phyloP scores from a whole-genome alignment of 2,329 filamentous ascomycete species.

The Tolypocladium sp. region DNA sequence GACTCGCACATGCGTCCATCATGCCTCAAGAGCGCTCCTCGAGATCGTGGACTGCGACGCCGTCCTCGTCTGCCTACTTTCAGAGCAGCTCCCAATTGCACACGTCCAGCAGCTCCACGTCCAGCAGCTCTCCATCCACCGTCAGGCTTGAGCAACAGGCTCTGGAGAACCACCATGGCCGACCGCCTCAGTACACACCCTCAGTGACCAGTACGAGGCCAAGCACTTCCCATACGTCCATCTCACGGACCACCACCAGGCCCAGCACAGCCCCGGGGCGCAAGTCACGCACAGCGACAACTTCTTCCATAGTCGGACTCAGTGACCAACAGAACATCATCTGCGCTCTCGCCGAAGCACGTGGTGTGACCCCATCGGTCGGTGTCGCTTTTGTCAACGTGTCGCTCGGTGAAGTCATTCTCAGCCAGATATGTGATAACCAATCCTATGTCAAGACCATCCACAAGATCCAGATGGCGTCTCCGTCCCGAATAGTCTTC shows the following conservation, averaged over 20 bases:
- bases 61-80: slow-evolving; percentile 14
- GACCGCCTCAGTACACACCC: slow-evolving; percentile 5
- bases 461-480: slow-evolving; percentile 75
- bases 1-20: not conserved
- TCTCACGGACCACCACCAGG: slow-evolving; percentile 13
- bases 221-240: slow-evolving; percentile 10
- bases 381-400: slow-evolving; percentile 84
- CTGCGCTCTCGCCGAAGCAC: slow-evolving; percentile 82
- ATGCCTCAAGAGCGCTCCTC: not conserved
- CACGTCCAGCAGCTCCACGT: not conserved
- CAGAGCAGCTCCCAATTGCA: slow-evolving; percentile 2
- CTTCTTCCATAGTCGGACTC: slow-evolving; percentile 30
- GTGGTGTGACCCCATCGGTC: slow-evolving; percentile 76
- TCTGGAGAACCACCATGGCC: not conserved
- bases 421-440: slow-evolving; percentile 88
- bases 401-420: slow-evolving; percentile 70
- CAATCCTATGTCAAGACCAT: slow-evolving; percentile 85
- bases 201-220: slow-evolving; percentile 8
- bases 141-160: not conserved
- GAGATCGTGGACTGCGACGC: slow-evolving; percentile 4
- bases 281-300: slow-evolving; percentile 30
- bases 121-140: not conserved
- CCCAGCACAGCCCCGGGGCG: slow-evolving; percentile 34
- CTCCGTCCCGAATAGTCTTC: slow-evolving; percentile 72
- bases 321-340: slow-evolving; percentile 60